phyloP scores from a whole-genome alignment of 140 eudicot species.

The Stevia rebaudiana region DNA sequence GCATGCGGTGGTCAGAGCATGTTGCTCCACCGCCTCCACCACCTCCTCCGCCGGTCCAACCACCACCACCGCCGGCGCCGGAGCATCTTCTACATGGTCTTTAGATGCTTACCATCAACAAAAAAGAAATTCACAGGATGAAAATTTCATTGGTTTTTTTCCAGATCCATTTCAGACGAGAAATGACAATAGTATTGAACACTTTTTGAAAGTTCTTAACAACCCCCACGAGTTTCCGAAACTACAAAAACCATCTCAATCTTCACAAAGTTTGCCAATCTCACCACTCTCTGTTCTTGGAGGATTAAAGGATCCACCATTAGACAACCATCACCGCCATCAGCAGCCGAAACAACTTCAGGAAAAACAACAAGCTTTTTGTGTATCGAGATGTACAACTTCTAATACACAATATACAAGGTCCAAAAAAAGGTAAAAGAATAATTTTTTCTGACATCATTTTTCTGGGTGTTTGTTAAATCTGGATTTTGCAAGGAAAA shows the following conservation, averaged over 20 bases:
- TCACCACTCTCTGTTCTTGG: constrained; percentile 76
- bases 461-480: no score
- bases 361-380: constrained; percentile 38
- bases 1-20: constrained; percentile 92
- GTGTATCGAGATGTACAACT: constrained; percentile 31
- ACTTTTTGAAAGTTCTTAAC: constrained; percentile 34
- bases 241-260: constrained; percentile 27
- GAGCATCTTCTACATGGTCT: constrained; percentile 17
- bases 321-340: constrained; percentile 19
- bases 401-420: constrained; percentile 41
- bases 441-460: background rate
- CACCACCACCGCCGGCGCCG: constrained; percentile 18
- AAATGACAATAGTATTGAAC: constrained; percentile 32
- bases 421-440: constrained; percentile 64
- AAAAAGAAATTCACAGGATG: constrained; percentile 15
- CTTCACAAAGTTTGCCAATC: constrained; percentile 36
- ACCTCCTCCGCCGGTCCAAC: constrained; percentile 28
- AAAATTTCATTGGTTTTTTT: constrained; percentile 21
- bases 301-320: constrained; percentile 56
- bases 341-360: constrained; percentile 34
- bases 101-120: constrained; percentile 11
- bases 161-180: constrained; percentile 42
- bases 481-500: no score
- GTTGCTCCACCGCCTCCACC: constrained; percentile 46
- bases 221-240: constrained; percentile 21